phyloP scores from a whole-genome alignment of 192 early-diverging fungal genomes.

The Rhizophagus sp. region DNA sequence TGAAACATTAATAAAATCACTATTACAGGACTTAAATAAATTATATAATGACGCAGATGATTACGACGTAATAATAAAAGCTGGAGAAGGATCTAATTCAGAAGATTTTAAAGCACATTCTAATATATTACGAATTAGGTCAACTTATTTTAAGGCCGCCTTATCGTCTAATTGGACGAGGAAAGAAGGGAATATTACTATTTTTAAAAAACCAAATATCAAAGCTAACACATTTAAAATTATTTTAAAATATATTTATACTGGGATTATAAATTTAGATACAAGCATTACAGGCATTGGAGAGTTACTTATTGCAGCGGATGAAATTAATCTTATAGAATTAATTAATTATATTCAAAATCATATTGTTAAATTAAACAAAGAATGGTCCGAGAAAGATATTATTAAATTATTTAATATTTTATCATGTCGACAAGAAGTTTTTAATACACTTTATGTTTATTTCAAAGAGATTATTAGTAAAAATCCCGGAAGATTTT shows the following conservation, averaged over 20 bases:
- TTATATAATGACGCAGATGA: constrained; percentile 14
- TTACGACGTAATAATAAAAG: constrained; percentile 4
- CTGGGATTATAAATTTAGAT: neutral
- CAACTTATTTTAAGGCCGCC: constrained; percentile 15
- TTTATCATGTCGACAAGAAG: neutral
- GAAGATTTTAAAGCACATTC: constrained; percentile 24
- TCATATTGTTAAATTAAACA: neutral
- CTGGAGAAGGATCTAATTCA: neutral
- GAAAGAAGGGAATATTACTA: neutral
- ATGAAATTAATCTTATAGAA: neutral
- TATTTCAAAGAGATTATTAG: too few relatives aligned
- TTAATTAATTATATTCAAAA: constrained; percentile 19
- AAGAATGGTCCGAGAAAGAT: neutral
- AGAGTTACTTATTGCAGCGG: constrained; percentile 5
- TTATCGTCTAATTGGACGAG: constrained; percentile 5
- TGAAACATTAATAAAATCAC: neutral
- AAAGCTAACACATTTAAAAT: neutral
- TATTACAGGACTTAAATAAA: neutral
- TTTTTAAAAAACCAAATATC: constrained; percentile 27
- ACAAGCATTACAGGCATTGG: too few relatives aligned
- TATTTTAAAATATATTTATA: too few relatives aligned
- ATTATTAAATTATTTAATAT: neutral
- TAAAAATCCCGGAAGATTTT: neutral
- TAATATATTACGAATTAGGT: constrained; percentile 10
- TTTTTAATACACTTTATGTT: too few relatives aligned